Percentiles rank a stretch among this genome's conserved stretches.
These are phyloP conservation scores for Spergularia bocconei DNA, from an alignment of 148 eudicot genomes.

Conservation along the genomic window DNA sequence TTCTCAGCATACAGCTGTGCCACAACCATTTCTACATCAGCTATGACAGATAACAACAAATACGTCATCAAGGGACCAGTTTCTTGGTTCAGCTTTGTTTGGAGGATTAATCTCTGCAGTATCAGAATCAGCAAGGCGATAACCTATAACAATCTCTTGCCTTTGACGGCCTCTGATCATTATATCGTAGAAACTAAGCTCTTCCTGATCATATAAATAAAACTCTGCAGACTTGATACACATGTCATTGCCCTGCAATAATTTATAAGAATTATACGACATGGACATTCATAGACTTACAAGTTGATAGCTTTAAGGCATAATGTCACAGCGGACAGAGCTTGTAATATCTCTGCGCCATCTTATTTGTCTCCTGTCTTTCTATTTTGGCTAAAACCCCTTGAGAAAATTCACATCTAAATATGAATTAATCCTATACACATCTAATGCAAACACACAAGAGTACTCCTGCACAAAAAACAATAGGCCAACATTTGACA, in stretches of 20 bases:
- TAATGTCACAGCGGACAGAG: background rate
- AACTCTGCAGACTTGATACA: conserved; percentile 90
- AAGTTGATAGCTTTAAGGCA: background rate
- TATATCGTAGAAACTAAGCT: conserved; percentile 66
- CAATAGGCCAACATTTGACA: too few species aligned
- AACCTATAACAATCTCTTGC: conserved; percentile 78
- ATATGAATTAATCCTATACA: too few species aligned
- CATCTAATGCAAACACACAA: too few species aligned
- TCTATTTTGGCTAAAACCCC: too few species aligned
- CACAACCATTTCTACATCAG: conserved; percentile 26
- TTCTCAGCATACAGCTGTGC: background rate
- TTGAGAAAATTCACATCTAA: too few species aligned
- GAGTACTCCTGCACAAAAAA: too few species aligned
- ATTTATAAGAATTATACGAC: background rate
- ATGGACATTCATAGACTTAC: background rate
- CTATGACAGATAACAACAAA: conserved; percentile 70
- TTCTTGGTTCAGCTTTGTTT: conserved; percentile 49
- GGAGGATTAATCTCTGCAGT: conserved; percentile 74
- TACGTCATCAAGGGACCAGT: conserved; percentile 76
- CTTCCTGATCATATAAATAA: conserved; percentile 81
- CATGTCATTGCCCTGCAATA: conserved; percentile 86
- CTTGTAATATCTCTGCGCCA: too few species aligned
- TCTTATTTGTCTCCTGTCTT: too few species aligned
- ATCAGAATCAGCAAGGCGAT: conserved; percentile 61
- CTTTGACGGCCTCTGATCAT: conserved; percentile 84